Evolutionary conservation across 2,329 filamentous ascomycete species (phyloP), one percentile per base, ranked within the genome.

Genomic region (Endoconidiophora polonica): DNA sequence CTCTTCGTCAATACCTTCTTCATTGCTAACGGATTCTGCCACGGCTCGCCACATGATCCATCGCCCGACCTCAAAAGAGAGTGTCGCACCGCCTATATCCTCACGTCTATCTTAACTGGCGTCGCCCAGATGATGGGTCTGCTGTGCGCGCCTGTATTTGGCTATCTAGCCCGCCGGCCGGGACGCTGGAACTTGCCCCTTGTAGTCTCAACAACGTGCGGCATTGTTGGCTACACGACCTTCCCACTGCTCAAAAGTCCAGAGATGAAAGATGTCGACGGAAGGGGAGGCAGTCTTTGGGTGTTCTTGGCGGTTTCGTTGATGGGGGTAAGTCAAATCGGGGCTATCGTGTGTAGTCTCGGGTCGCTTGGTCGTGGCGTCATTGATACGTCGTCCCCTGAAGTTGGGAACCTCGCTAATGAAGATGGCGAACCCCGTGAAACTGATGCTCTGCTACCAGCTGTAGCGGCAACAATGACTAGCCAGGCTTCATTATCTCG

Each of bases 271-370:
- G 60, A 81, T 52, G 66, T 74, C 0, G 68, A 77, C 26, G 79
- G 79, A 3, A 70, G 81, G 23, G 77, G 83, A 33, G 85, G 84
- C 16, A 77, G 71, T 33, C 73, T 76, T 0, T 69, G 66, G 9
- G 78, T 94, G 14, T 87, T 93, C 60, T 56, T 88, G 10, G 74
- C 90, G 14, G 86, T 87, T 40, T 76, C 81, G 0, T 66, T 94
- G 16, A 77, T 96, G 38, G 91, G 91, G 12, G 77, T 94, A 59
- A 93, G 86, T 59, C 91, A 98, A 64, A 96, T 98, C 54, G 91
- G 90, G 2, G 83, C 87, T 9, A 96, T 98, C 53, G 91, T 98
- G 1, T 95, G 88, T 66, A 94, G 86, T 56, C 73, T 98, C n/a
- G 87, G 85, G 1, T 77, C 91, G 1, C 73, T 98, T 2, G 86